Evolutionary conservation across 306 rosid species (phyloP).

Genomic region (Cucurbita ficifolia): DNA sequence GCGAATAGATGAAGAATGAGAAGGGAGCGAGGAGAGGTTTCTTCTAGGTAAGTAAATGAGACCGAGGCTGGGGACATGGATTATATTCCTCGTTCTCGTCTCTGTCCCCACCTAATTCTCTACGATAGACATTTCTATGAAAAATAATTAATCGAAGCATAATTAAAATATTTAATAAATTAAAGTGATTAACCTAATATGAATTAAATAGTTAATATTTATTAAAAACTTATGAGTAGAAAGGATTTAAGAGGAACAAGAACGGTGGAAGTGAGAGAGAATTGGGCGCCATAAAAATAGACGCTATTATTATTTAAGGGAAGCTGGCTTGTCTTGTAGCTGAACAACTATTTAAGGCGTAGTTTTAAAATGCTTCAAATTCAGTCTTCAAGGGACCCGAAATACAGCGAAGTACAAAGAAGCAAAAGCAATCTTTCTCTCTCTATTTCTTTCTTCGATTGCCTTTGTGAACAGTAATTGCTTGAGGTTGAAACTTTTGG

Average conservation of each 20-base stretch:
- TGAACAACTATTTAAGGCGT: background rate
- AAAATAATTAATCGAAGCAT: no score
- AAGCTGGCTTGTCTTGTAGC: background rate
- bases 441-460: background rate
- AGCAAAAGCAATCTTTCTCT: slow-evolving; percentile 6
- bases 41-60: no score
- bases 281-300: background rate
- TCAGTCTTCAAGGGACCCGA: background rate
- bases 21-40: no score
- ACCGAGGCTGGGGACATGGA: no score
- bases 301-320: background rate
- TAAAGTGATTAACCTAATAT: no score
- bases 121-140: no score
- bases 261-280: background rate
- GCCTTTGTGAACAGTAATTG: background rate
- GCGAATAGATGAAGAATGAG: no score
- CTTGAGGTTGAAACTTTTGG: slow-evolving; percentile 1
- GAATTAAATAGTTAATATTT: no score
- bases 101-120: no score
- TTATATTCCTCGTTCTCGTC: no score
- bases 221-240: no score
- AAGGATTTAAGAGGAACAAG: background rate
- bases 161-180: no score
- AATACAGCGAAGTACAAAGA: background rate
- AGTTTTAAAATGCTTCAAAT: background rate